These are phyloP conservation scores for Saturnispora sekii DNA, from an alignment of 805 yeast genomes.

Conservation along the genomic window DNA sequence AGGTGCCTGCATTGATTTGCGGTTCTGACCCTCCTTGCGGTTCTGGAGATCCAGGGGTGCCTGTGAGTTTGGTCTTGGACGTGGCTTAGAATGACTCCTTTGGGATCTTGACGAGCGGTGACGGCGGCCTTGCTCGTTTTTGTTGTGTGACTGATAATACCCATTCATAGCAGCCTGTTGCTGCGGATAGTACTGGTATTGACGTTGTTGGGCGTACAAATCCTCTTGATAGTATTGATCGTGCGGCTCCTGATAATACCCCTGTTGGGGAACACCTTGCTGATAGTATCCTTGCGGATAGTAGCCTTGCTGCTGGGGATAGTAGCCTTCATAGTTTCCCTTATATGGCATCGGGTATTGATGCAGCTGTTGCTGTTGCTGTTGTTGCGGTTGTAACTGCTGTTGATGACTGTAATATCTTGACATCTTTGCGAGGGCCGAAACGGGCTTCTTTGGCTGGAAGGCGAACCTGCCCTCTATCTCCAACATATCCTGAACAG, in stretches of 20 bases:
- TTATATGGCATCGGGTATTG: neutral
- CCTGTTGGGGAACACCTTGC: neutral
- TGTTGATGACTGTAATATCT: slow-evolving; percentile 1
- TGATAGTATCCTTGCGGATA: neutral
- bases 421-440: slow-evolving; percentile 6
- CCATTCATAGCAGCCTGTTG: neutral
- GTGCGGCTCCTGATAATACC: neutral
- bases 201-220: slow-evolving; percentile 2
- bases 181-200: neutral
- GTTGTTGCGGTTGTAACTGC: slow-evolving; percentile 1
- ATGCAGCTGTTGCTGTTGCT: neutral
- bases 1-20: too few relatives aligned
- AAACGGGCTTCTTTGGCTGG: slow-evolving; percentile 21
- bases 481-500: slow-evolving; percentile 12
- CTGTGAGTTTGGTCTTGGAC: too few relatives aligned
- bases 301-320: neutral
- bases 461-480: slow-evolving; percentile 33
- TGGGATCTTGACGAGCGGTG: slow-evolving; percentile 1
- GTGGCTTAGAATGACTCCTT: too few relatives aligned
- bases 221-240: slow-evolving; percentile 9
- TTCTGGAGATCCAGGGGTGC: too few relatives aligned
- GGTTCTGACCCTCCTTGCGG: too few relatives aligned
- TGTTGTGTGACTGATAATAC: neutral
- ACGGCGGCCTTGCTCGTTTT: neutral
- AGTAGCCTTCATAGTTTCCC: neutral